Evolutionary conservation across 208 protist species (phyloP).

Genomic region (Vickermania spadyakhi): DNA sequence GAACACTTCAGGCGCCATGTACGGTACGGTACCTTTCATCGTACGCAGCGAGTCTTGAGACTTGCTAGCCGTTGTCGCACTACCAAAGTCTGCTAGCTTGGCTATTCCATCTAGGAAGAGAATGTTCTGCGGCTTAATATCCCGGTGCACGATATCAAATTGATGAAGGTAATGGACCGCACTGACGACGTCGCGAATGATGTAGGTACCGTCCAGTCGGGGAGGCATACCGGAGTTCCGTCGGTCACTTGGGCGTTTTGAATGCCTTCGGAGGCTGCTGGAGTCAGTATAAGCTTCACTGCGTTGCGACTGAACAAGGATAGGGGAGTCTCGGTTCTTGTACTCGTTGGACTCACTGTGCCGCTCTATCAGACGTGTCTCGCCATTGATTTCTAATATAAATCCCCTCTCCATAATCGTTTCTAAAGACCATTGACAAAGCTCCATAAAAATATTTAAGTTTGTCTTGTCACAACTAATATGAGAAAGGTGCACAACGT

Average conservation of each 20-base stretch:
- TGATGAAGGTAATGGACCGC: conserved; percentile 57
- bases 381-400: no score
- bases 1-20: conserved; percentile 84
- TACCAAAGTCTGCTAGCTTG: conserved; percentile 78
- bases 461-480: conserved; percentile 46
- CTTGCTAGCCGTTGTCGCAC: conserved; percentile 35
- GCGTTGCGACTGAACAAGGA: no score
- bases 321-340: neutral
- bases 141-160: conserved; percentile 67
- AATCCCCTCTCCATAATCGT: neutral
- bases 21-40: conserved; percentile 74
- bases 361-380: neutral
- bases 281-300: neutral
- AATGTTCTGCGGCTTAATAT: conserved; percentile 81
- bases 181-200: conserved; percentile 49
- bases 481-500: conserved; percentile 72
- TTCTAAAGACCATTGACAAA: conserved; percentile 46
- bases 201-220: conserved; percentile 6
- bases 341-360: neutral
- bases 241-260: no score
- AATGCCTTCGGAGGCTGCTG: neutral
- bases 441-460: conserved; percentile 80
- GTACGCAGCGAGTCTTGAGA: conserved; percentile 29
- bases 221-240: neutral
- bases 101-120: conserved; percentile 60